Percentiles rank a stretch among this genome's conserved stretches.
Evolutionary conservation across 2,329 filamentous ascomycete genomes (phyloP).

Genomic region (Ophiostoma populinum): DNA sequence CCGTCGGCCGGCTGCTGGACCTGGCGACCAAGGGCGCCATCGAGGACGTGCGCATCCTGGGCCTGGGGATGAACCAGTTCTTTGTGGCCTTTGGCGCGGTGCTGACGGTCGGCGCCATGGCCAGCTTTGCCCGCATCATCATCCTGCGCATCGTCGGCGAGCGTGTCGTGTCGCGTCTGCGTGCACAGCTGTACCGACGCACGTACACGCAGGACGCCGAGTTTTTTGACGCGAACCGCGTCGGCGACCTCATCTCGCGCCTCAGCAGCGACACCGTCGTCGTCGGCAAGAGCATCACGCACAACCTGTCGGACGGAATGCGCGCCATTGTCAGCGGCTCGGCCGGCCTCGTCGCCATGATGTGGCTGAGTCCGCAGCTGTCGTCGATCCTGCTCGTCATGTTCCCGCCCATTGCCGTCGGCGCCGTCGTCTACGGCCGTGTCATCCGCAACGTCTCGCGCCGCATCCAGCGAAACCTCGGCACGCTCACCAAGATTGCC

Average conservation of each 20-base stretch:
- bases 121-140: slow-evolving; percentile 89
- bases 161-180: slow-evolving; percentile 75
- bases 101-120: slow-evolving; percentile 65
- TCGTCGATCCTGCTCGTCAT: slow-evolving; percentile 74
- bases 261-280: slow-evolving; percentile 94
- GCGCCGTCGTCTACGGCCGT: slow-evolving; percentile 82
- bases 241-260: slow-evolving; percentile 89
- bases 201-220: slow-evolving; percentile 97
- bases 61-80: slow-evolving; percentile 72
- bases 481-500: slow-evolving; percentile 86
- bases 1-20: slow-evolving; percentile 89
- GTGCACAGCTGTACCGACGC: slow-evolving; percentile 75
- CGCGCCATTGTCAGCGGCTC: slow-evolving; percentile 76
- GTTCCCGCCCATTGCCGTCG: slow-evolving; percentile 78
- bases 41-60: slow-evolving; percentile 58
- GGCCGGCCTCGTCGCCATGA: slow-evolving; percentile 83
- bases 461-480: slow-evolving; percentile 84
- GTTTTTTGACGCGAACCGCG: slow-evolving; percentile 95
- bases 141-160: slow-evolving; percentile 89
- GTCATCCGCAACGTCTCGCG: slow-evolving; percentile 78
- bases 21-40: slow-evolving; percentile 59
- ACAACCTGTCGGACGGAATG: slow-evolving; percentile 93
- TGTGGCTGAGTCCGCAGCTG: slow-evolving; percentile 83
- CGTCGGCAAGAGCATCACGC: slow-evolving; percentile 95
- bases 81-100: slow-evolving; percentile 64